Evolutionary conservation across 108 stramenopile genomes (phyloP), one percentile per base, ranked within the genome.

Genomic region (Nitzschia inconspicua): DNA sequence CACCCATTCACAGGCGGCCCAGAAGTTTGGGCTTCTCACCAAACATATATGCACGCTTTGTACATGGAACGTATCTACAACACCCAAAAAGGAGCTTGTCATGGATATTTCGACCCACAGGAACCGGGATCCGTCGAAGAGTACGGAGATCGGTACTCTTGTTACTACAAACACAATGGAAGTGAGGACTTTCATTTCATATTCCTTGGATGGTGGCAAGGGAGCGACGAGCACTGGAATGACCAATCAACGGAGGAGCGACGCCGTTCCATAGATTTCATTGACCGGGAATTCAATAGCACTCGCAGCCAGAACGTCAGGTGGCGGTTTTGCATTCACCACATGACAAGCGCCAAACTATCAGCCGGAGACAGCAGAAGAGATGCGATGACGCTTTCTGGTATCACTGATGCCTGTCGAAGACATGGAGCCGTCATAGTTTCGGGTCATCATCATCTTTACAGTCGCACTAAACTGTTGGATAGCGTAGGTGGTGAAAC

Each of bases 51-150:
- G 53, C 53, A 54, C 24, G 19, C 20, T 23, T 23, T 54, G 34
- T 54, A 54, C 23, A 54, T 54, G 53, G 53, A 54, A 37, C 53
- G 53, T 18, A 54, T 54, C 9, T 54, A 54, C 53, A 16, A 54
- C 34, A 54, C 32, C 32, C 34, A 54, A 36, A 32, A 35, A 54
- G 53, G 53, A 3, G 31, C 53, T 10, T 54, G 53, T 36, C 53
- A 54, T 54, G 53, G 53, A 54, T 54, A 54, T 28, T 34, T 3
- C 4, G 24, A 54, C 24, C 53, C 34, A 22, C 34, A 25, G 4
- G 53, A 54, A n/a, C 53, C 53, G 11, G 53, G 53, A 54, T 13
- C 53, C 10, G 34, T 54, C 22, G 35, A 54, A 11, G 53, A 54
- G 34, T 54, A 54, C 37, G 53, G 53, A 2, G 53, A 54, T 25